Evolutionary conservation across 2,329 filamentous ascomycete genomes (phyloP).

Genomic region (Botrytis paeoniae): DNA sequence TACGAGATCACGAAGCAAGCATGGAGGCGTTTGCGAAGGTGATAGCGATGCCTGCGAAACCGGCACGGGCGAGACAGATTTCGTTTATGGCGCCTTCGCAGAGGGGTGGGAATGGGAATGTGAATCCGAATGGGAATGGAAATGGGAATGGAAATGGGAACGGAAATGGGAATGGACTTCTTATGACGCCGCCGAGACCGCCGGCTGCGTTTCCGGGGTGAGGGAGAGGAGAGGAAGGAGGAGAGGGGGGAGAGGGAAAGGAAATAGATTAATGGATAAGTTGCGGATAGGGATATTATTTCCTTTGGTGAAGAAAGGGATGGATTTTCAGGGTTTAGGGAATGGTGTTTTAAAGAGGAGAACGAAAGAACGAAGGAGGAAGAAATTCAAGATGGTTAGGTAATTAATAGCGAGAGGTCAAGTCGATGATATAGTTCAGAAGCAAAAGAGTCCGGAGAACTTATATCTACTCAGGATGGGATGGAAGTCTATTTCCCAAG

Average conservation of each 20-base stretch:
- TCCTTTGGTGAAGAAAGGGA: background rate
- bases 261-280: background rate
- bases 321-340: background rate
- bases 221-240: background rate
- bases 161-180: background rate
- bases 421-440: background rate
- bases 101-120: background rate
- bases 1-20: conserved; percentile 34
- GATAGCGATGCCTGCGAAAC: conserved; percentile 36
- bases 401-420: background rate
- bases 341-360: background rate
- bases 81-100: conserved; percentile 28
- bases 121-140: background rate
- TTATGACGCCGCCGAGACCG: background rate
- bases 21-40: conserved; percentile 37
- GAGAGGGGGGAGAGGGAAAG: background rate
- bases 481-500: no score
- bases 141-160: no score
- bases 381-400: background rate
- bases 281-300: background rate
- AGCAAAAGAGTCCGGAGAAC: no score
- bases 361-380: background rate
- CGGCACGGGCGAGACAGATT: conserved; percentile 29
- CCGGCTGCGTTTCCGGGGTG: background rate
- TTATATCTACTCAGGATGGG: no score